A percentile compares a stretch with the other conserved stretches of the same genome.
Evolutionary conservation across 495 filamentous ascomycete species (phyloP).

Genomic region (Chlorociboria aeruginascens): DNA sequence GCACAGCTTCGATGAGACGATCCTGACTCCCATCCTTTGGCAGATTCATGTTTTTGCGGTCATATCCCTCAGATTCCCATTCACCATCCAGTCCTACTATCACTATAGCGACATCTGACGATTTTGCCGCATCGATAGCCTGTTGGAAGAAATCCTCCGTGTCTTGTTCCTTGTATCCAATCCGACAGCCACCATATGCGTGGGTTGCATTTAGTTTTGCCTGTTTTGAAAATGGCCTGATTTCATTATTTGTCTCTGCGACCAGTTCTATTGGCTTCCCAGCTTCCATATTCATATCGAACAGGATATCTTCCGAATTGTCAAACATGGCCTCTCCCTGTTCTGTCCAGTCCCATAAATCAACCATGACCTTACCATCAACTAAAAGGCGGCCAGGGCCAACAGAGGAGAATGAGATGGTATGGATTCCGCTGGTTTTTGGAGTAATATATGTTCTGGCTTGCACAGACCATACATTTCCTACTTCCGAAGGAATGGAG

Average conservation of each 20-base stretch:
- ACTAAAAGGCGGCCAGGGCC: slow-evolving; percentile 62
- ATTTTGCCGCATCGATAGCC: slow-evolving; percentile 54
- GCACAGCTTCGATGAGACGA: slow-evolving; percentile 55
- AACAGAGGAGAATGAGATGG: slow-evolving; percentile 64
- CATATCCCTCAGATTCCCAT: slow-evolving; percentile 84
- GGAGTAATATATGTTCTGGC: slow-evolving; percentile 43
- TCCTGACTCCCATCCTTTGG: slow-evolving; percentile 61
- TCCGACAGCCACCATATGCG: slow-evolving; percentile 61
- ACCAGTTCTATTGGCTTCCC: slow-evolving; percentile 34
- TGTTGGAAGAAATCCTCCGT: slow-evolving; percentile 57
- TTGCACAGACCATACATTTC: slow-evolving; percentile 47
- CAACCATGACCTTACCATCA: slow-evolving; percentile 57
- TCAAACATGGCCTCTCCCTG: slow-evolving; percentile 53
- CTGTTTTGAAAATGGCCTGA: slow-evolving; percentile 41
- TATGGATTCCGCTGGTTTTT: slow-evolving; percentile 48
- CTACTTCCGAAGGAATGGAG: slow-evolving; percentile 49
- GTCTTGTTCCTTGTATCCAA: slow-evolving; percentile 61
- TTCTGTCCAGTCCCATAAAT: slow-evolving; percentile 61
- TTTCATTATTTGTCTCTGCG: slow-evolving; percentile 49
- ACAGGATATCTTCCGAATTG: slow-evolving; percentile 42
- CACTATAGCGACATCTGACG: slow-evolving; percentile 64
- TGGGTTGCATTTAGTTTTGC: slow-evolving; percentile 39
- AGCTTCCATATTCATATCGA: slow-evolving; percentile 38
- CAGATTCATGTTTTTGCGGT: slow-evolving; percentile 73
- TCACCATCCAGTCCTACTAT: slow-evolving; percentile 73